Evolutionary conservation across 768 basidiomycete species (phyloP).

Genomic region (Dacryopinax primogenitus): DNA sequence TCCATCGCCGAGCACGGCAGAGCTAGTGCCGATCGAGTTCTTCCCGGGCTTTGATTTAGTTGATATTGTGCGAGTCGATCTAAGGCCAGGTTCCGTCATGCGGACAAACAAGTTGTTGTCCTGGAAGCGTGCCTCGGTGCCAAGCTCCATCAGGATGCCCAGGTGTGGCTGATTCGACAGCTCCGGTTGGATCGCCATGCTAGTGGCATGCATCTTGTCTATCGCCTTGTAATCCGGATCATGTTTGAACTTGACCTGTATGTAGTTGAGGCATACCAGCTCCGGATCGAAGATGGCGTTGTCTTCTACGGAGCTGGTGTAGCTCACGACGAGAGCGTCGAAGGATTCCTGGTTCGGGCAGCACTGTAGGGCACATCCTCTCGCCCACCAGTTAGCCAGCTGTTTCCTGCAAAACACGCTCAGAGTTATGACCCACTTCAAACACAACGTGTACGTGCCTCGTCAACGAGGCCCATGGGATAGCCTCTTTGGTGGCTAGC

Average conservation of each 20-base stretch:
- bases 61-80: too few relatives aligned
- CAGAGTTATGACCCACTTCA: background rate
- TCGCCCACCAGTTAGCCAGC: background rate
- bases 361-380: background rate
- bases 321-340: background rate
- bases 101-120: background rate
- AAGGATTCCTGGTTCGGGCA: background rate
- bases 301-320: background rate
- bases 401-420: background rate
- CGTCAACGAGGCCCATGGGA: background rate
- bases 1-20: background rate
- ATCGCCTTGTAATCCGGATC: background rate
- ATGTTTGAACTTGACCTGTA: background rate
- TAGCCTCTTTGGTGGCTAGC: background rate
- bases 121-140: background rate
- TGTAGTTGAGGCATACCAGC: background rate
- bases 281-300: background rate
- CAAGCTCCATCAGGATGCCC: background rate
- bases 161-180: background rate
- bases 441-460: background rate
- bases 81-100: too few relatives aligned
- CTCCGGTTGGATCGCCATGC: background rate
- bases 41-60: background rate
- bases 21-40: background rate
- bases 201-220: background rate